Evolutionary conservation across 495 filamentous ascomycete species (phyloP).

Genomic region (Xylaria longipes): DNA sequence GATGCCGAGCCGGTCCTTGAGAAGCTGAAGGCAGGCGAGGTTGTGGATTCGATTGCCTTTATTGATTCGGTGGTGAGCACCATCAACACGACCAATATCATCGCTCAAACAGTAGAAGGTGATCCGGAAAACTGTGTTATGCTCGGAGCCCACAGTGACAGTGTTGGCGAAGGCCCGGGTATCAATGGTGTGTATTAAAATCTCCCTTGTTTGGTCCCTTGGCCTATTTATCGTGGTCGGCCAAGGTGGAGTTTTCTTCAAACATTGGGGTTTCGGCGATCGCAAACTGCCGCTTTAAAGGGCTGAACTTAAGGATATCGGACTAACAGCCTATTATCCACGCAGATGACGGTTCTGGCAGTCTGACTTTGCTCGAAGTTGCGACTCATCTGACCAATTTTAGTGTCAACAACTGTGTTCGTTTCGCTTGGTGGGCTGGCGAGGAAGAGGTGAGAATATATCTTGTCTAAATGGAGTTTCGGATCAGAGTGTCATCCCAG

Average conservation of each 20-base stretch:
- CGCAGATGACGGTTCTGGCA: constrained; percentile 60
- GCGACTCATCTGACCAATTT: constrained; percentile 57
- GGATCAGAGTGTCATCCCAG: too few relatives aligned
- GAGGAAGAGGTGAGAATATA: constrained; percentile 54
- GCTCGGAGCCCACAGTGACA: constrained; percentile 63
- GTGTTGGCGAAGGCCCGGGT: constrained; percentile 57
- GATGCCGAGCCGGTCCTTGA: constrained; percentile 57
- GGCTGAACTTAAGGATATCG: not conserved
- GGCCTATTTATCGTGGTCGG: not conserved
- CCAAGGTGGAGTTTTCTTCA: too few relatives aligned
- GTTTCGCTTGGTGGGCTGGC: constrained; percentile 64
- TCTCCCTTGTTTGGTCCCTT: not conserved
- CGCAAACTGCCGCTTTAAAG: not conserved
- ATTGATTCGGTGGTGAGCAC: constrained; percentile 57
- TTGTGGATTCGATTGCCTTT: constrained; percentile 59
- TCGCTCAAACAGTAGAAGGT: constrained; percentile 61
- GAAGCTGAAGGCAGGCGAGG: constrained; percentile 54
- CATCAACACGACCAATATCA: constrained; percentile 58
- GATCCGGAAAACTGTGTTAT: constrained; percentile 64
- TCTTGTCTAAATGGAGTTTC: not conserved
- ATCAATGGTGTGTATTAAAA: constrained; percentile 26
- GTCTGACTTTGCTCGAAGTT: constrained; percentile 60
- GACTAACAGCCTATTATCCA: constrained; percentile 28
- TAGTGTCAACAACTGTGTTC: constrained; percentile 61
- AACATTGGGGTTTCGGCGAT: not conserved